Percentiles rank a stretch among this genome's conserved stretches.
Evolutionary conservation across 345 rosid species (phyloP).

Genomic region (Balakata baccata): DNA sequence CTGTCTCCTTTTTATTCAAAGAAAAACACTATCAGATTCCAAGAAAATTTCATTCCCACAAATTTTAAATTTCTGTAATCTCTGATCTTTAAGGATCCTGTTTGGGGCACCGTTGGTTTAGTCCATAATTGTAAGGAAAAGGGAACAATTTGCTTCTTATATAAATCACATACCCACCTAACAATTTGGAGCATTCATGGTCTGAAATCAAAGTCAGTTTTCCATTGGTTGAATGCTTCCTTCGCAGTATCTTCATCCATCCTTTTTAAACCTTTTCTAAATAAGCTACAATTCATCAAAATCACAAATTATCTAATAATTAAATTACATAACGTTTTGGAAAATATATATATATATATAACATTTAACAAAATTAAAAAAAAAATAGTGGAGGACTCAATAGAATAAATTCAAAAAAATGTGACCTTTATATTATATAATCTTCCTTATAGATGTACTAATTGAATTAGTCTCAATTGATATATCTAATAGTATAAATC

Average conservation of each 20-base stretch:
- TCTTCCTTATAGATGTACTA: too few relatives aligned
- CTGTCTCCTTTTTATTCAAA: neutral
- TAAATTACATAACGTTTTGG: too few relatives aligned
- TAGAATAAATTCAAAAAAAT: too few relatives aligned
- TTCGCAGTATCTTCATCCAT: neutral
- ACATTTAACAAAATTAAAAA: too few relatives aligned
- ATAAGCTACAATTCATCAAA: too few relatives aligned
- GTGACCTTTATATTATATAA: too few relatives aligned
- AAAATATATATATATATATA: too few relatives aligned
- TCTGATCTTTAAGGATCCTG: neutral
- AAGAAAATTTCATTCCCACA: neutral
- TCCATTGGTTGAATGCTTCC: conserved; percentile 1
- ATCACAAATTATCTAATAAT: too few relatives aligned
- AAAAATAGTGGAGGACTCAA: too few relatives aligned
- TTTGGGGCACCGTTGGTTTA: conserved; percentile 4
- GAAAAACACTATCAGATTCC: conserved; percentile 13
- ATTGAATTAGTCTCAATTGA: too few relatives aligned
- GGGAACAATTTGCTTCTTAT: neutral
- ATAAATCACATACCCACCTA: neutral
- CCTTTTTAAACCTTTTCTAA: neutral
- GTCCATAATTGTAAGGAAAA: neutral
- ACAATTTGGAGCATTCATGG: neutral
- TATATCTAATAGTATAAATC: too few relatives aligned
- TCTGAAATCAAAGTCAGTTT: neutral
- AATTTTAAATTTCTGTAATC: neutral